Base-by-base conservation (phyloP, 2,329 filamentous ascomycete genomes). In the Exophiala xenobiotica region DNA sequence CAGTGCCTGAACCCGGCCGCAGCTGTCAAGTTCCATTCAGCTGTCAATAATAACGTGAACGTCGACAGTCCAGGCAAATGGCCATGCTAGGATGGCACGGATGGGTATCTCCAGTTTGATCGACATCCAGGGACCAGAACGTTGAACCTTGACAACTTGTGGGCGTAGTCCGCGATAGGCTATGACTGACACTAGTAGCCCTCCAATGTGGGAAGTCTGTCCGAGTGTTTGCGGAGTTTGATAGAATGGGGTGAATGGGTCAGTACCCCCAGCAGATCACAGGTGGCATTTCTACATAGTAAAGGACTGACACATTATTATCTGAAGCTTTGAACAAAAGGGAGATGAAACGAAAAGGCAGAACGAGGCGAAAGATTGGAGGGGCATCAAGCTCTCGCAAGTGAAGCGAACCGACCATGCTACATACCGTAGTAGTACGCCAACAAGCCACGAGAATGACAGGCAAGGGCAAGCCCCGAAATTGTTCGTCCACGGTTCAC, bases 31-130 rank as follows among this genome's bases (percentile, higher is more conserved):
- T 9, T n/a, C 27, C 27, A 31, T n/a, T 12, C 27, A 35, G 31
- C n/a, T 35, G 31, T 35, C 31, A 35, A 35, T 9, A 35, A 35
- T 9, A 35, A 35, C 31, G 31, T 35, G 31, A 35, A 16, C 31
- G 5, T 35, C n/a, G n/a, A n/a, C n/a, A n/a, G n/a, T n/a, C n/a
- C n/a, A n/a, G n/a, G n/a, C n/a, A n/a, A n/a, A n/a, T n/a, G n/a
- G n/a, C n/a, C n/a, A n/a, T n/a, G n/a, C n/a, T n/a, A n/a, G n/a
- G n/a, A n/a, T n/a, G n/a, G n/a, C 31, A 14, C 11, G 26, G 2
- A 23, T 22, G n/a, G 18, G n/a, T 11, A 22, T 20, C 46, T 50
- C 42, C 46, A 44, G 46, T 39, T 33, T 54, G 46, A 50, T 54
- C 51, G 42, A 54, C 51, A 26, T 8, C 37, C 23, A 26, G 48